Conservation (phyloP, 176 grass and related monocot species). For the Rhynchospora tenuis region DNA sequence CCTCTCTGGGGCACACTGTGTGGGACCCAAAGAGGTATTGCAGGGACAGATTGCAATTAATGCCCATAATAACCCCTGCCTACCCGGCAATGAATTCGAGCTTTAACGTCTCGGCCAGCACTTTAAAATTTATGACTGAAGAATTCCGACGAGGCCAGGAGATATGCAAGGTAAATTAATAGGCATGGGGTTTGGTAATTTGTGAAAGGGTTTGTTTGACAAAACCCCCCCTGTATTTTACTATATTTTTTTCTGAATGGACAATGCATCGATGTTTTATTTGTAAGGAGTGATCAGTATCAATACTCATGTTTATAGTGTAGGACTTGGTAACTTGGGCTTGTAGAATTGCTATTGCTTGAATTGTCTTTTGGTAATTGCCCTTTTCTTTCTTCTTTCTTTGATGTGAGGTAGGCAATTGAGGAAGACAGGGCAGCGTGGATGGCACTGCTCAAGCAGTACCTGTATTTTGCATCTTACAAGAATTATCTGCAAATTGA, state of each 20-base stretch:
- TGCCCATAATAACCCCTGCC: conserved; percentile 97
- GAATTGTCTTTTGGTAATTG: neutral
- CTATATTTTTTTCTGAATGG: neutral
- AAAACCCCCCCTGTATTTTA: neutral
- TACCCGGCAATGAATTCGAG: conserved; percentile 97
- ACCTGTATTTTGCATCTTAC: conserved; percentile 85
- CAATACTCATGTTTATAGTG: neutral
- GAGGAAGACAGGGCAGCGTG: conserved; percentile 58
- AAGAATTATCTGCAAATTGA: conserved; percentile 77
- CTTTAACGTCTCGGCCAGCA: conserved; percentile 84
- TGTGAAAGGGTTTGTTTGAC: too few species aligned
- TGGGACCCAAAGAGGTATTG: conserved; percentile 92
- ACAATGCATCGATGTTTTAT: neutral
- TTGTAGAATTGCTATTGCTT: neutral
- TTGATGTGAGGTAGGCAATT: conserved; percentile 46
- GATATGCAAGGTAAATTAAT: conserved; percentile 60
- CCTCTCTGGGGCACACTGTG: conserved; percentile 61
- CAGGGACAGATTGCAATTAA: conserved; percentile 75
- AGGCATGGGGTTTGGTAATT: neutral
- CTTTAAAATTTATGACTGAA: conserved; percentile 66
- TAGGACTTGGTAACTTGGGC: neutral
- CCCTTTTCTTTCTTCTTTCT: neutral
- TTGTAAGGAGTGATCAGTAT: too few species aligned
- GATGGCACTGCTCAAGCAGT: conserved; percentile 61
- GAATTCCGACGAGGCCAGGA: conserved; percentile 68